Evolutionary conservation across 169 alveolate species (phyloP).

Genomic region (Eimeria tenella): DNA sequence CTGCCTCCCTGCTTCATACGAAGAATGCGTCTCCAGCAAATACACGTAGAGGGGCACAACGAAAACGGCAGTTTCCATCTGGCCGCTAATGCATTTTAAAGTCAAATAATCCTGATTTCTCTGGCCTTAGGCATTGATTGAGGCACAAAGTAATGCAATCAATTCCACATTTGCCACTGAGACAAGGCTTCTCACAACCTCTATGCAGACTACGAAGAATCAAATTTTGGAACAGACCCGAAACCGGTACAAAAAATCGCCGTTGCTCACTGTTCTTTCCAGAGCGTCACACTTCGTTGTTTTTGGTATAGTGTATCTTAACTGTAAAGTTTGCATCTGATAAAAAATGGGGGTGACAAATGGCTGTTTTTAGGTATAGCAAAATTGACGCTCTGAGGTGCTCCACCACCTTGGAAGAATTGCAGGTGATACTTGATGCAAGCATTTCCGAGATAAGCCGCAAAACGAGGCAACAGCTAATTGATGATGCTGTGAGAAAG

Average conservation of each 20-base stretch:
- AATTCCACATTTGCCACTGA: constrained; percentile 40
- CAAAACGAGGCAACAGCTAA: constrained; percentile 35
- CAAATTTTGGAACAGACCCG: constrained; percentile 30
- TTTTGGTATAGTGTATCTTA: no score
- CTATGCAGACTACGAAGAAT: constrained; percentile 60
- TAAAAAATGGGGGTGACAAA: background rate
- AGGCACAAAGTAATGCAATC: constrained; percentile 16
- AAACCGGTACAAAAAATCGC: constrained; percentile 4
- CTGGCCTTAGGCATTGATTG: constrained; percentile 18
- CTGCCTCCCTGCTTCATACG: background rate
- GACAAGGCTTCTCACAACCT: constrained; percentile 23
- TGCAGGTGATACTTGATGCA: constrained; percentile 48
- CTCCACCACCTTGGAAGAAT: constrained; percentile 27
- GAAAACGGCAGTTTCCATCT: no score
- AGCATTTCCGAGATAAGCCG: constrained; percentile 38
- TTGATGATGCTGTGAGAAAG: constrained; percentile 58
- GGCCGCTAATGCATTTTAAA: no score
- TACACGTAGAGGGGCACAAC: no score
- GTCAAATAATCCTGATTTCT: no score
- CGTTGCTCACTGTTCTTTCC: no score
- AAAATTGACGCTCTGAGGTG: constrained; percentile 8
- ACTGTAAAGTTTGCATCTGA: background rate
- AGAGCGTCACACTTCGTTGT: no score
- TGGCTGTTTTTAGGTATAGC: constrained; percentile 5
- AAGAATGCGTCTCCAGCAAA: background rate